phyloP scores from a whole-genome alignment of 2,329 filamentous ascomycete genomes.

The Dactylellina drechsleri region DNA sequence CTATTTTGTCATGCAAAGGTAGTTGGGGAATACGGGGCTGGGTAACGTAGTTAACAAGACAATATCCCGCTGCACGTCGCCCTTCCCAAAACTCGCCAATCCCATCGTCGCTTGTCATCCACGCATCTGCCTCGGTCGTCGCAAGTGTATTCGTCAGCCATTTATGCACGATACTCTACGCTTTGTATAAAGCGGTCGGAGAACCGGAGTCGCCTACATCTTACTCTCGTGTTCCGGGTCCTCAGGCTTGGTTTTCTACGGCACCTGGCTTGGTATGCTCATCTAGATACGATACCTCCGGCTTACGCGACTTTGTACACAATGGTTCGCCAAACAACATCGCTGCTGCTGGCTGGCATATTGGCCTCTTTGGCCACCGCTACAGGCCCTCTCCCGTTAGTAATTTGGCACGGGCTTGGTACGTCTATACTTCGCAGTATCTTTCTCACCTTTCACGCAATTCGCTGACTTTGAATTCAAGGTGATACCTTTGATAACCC shows the following conservation, averaged over 20 bases:
- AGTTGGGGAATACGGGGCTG: neutral
- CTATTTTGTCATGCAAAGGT: neutral
- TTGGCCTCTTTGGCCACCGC: constrained; percentile 27
- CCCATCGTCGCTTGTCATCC: constrained; percentile 25
- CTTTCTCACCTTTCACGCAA: no score
- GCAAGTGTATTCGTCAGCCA: constrained; percentile 52
- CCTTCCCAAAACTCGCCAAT: constrained; percentile 34
- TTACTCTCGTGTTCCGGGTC: neutral
- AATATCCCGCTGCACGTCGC: neutral
- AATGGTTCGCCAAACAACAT: constrained; percentile 29
- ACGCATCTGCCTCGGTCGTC: constrained; percentile 42
- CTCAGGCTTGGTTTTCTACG: constrained; percentile 6
- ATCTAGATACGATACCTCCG: neutral
- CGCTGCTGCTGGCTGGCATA: constrained; percentile 31
- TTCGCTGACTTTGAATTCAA: constrained; percentile 59
- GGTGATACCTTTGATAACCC: constrained; percentile 80
- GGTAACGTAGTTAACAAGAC: neutral
- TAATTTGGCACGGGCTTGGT: constrained; percentile 92
- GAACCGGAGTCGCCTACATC: constrained; percentile 16
- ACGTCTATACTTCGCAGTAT: constrained; percentile 55
- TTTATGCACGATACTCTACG: constrained; percentile 16
- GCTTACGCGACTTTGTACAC: constrained; percentile 28
- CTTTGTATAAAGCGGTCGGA: constrained; percentile 18
- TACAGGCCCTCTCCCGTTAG: constrained; percentile 77
- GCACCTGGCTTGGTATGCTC: constrained; percentile 16